phyloP scores from a whole-genome alignment of 495 filamentous ascomycete genomes.

The Pseudoneurospora amorphoporcata region DNA sequence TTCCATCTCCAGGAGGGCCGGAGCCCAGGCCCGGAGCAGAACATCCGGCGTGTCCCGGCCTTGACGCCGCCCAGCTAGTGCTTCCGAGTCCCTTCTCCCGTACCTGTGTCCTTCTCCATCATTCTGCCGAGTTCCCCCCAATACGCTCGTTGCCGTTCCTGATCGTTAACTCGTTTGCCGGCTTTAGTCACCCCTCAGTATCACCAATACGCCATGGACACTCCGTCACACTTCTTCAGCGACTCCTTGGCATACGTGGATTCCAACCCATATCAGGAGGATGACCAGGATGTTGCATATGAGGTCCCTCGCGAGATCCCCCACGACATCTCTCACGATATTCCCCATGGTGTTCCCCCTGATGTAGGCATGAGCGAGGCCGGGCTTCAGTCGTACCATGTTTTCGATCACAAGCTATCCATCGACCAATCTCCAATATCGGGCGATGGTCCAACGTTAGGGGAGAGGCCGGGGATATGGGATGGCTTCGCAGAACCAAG shows the following conservation, averaged over 20 bases:
- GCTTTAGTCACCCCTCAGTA: background rate
- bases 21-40: conserved; percentile 9
- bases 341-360: background rate
- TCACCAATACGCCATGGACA: conserved; percentile 13
- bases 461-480: conserved; percentile 5
- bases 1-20: conserved; percentile 3
- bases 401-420: conserved; percentile 6
- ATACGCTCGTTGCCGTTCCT: background rate
- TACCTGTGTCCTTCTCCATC: background rate
- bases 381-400: conserved; percentile 7
- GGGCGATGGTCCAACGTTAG: background rate
- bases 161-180: background rate
- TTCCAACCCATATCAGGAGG: conserved; percentile 12
- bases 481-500: conserved; percentile 11
- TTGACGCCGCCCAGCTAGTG: background rate
- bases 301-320: background rate
- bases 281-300: conserved; percentile 7
- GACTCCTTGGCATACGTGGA: conserved; percentile 19
- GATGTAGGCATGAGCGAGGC: background rate
- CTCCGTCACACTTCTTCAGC: conserved; percentile 19
- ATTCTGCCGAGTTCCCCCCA: background rate
- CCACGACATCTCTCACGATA: background rate
- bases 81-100: background rate
- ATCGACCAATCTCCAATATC: conserved; percentile 1
- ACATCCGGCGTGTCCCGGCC: background rate